Conservation (phyloP, 2,329 filamentous ascomycete genomes). For the Aspergillus fijiensis region DNA sequence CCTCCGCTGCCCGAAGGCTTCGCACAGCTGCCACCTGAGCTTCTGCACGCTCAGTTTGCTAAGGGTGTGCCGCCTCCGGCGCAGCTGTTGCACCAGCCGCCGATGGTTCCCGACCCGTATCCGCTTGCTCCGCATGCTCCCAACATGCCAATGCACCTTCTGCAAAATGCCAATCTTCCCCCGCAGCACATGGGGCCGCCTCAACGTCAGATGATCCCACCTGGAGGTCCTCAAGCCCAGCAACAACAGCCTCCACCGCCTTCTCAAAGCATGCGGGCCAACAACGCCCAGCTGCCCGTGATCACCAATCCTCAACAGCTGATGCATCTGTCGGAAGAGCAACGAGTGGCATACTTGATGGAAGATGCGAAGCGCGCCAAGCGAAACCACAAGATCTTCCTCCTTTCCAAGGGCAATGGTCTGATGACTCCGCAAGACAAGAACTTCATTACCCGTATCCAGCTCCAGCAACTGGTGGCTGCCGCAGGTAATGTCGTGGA, state of each 20-base stretch:
- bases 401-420: constrained; percentile 90
- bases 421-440: constrained; percentile 99
- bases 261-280: constrained; percentile 36
- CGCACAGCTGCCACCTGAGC: constrained; percentile 43
- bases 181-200: constrained; percentile 45
- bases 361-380: constrained; percentile 95
- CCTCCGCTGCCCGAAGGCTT: constrained; percentile 35
- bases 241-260: constrained; percentile 35
- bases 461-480: constrained; percentile 91
- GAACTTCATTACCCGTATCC: constrained; percentile 97
- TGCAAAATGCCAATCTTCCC: constrained; percentile 74
- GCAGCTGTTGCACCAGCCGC: constrained; percentile 39
- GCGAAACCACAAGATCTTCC: constrained; percentile 95
- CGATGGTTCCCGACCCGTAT: constrained; percentile 43
- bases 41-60: constrained; percentile 47
- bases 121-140: constrained; percentile 47
- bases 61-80: constrained; percentile 34
- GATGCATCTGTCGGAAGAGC: constrained; percentile 75
- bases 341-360: constrained; percentile 77
- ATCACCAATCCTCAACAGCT: constrained; percentile 71
- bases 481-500: constrained; percentile 86
- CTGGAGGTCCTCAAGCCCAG: constrained; percentile 38
- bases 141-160: constrained; percentile 66
- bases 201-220: constrained; percentile 36
- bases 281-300: constrained; percentile 48